These are phyloP conservation scores for Acer saccharum DNA, from an alignment of 345 rosid species.

Conservation along the genomic window DNA sequence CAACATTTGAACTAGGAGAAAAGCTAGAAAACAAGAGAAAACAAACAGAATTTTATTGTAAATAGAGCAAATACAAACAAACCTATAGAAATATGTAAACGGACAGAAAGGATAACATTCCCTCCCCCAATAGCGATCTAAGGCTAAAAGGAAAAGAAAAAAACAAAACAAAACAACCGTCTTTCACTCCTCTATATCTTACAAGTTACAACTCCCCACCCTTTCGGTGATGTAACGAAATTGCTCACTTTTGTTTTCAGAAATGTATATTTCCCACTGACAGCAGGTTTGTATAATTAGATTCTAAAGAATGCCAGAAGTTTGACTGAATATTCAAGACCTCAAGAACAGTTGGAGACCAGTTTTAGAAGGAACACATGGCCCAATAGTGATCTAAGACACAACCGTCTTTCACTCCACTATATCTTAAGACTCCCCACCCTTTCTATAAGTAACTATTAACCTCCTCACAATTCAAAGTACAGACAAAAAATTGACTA, in stretches of 20 bases:
- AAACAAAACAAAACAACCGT: too few relatives aligned
- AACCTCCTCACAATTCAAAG: background rate
- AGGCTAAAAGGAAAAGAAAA: too few relatives aligned
- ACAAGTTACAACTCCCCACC: conserved; percentile 1
- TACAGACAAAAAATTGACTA: background rate
- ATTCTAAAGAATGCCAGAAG: conserved; percentile 68
- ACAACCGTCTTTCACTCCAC: too few relatives aligned
- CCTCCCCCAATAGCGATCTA: background rate
- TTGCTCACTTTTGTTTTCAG: conserved; percentile 59
- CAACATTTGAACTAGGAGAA: background rate
- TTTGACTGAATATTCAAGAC: conserved; percentile 73
- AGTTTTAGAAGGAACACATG: conserved; percentile 59
- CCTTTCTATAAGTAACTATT: background rate
- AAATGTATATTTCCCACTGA: conserved; percentile 46
- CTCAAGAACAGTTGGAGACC: conserved; percentile 74
- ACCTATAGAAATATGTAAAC: too few relatives aligned
- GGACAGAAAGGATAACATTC: background rate
- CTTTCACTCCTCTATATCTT: background rate
- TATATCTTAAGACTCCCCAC: conserved; percentile 5
- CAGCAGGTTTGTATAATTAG: conserved; percentile 50
- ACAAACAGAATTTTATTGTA: background rate
- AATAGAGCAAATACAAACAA: background rate
- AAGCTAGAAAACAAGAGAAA: background rate
- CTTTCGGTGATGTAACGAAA: background rate
- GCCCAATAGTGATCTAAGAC: background rate